A percentile compares a stretch with the other conserved stretches of the same genome.
phyloP scores from a whole-genome alignment of 108 stramenopile genomes.

The Schizochytrium sp. region DNA sequence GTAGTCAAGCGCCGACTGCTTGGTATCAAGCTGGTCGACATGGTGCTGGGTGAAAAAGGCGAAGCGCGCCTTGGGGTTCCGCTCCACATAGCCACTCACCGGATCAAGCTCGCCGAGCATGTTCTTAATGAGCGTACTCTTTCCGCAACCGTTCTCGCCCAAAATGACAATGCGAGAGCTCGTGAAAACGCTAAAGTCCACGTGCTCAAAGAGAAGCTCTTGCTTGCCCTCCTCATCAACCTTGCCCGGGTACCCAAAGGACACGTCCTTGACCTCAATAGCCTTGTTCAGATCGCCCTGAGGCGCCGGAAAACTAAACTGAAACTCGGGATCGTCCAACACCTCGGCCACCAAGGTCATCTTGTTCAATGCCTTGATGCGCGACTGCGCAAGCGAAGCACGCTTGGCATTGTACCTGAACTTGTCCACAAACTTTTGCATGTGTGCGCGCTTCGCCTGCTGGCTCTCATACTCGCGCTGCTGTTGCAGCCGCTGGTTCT shows the following conservation, averaged over 20 bases:
- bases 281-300: constrained; percentile 57
- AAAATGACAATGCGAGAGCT: constrained; percentile 72
- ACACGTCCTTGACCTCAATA: constrained; percentile 84
- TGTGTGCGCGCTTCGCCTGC: constrained; percentile 79
- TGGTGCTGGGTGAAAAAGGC: constrained; percentile 94
- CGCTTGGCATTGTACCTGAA: constrained; percentile 90
- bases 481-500: constrained; percentile 68
- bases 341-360: constrained; percentile 70
- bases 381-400: constrained; percentile 84
- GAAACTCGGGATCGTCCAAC: constrained; percentile 61
- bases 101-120: constrained; percentile 77
- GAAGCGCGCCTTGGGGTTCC: constrained; percentile 74
- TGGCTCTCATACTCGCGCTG: constrained; percentile 84
- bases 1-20: constrained; percentile 73
- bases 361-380: constrained; percentile 93
- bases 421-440: constrained; percentile 97
- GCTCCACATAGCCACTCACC: constrained; percentile 62
- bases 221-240: constrained; percentile 34
- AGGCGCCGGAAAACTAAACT: constrained; percentile 79
- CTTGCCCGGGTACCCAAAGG: constrained; percentile 77
- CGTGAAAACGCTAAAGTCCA: constrained; percentile 86
- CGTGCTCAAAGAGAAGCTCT: constrained; percentile 72
- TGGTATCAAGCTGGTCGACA: constrained; percentile 78
- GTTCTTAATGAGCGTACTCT: constrained; percentile 79
- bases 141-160: constrained; percentile 79